Percentiles rank a stretch among this genome's conserved stretches.
Conservation (phyloP, 495 filamentous ascomycete species). For the Penicillium arizonense region DNA sequence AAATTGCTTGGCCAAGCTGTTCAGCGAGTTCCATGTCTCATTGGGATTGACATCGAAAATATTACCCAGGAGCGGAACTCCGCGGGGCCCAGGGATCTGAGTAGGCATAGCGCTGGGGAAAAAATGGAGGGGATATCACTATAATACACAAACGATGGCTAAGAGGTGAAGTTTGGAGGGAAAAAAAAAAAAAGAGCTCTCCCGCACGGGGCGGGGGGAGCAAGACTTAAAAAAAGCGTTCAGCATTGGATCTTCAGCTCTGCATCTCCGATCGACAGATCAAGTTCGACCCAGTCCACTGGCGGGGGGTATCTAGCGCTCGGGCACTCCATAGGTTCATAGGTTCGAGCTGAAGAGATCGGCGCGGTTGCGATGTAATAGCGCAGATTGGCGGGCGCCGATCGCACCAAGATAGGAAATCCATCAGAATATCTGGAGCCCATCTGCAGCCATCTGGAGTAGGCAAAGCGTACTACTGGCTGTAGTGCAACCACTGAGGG, state of each 20-base stretch:
- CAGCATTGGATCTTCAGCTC: constrained; percentile 24
- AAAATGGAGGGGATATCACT: constrained; percentile 6
- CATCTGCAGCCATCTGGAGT: constrained; percentile 17
- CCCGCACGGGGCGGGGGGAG: constrained; percentile 7
- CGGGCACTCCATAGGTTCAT: constrained; percentile 24
- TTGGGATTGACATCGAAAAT: constrained; percentile 59
- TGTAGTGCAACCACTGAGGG: constrained; percentile 23
- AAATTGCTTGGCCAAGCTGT: constrained; percentile 63
- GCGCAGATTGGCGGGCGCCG: constrained; percentile 28
- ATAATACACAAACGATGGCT: constrained; percentile 2
- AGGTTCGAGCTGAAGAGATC: constrained; percentile 27
- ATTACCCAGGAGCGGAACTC: constrained; percentile 66
- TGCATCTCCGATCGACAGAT: constrained; percentile 25
- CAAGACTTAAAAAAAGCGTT: constrained; percentile 10
- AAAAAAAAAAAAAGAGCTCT: constrained; percentile 1
- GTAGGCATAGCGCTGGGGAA: constrained; percentile 13
- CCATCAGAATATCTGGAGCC: constrained; percentile 14
- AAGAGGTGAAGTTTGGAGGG: not conserved
- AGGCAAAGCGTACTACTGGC: constrained; percentile 15
- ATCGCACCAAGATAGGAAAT: constrained; percentile 19
- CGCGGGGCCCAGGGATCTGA: constrained; percentile 21
- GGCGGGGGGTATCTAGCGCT: constrained; percentile 9
- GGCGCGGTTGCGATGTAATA: constrained; percentile 32
- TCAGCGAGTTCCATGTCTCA: constrained; percentile 62
- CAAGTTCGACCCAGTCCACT: constrained; percentile 9